Percentiles rank a stretch among this genome's conserved stretches.
Conservation (phyloP, 225 moss, liverwort and hornwort species). For the Pleurozium schreberi region DNA sequence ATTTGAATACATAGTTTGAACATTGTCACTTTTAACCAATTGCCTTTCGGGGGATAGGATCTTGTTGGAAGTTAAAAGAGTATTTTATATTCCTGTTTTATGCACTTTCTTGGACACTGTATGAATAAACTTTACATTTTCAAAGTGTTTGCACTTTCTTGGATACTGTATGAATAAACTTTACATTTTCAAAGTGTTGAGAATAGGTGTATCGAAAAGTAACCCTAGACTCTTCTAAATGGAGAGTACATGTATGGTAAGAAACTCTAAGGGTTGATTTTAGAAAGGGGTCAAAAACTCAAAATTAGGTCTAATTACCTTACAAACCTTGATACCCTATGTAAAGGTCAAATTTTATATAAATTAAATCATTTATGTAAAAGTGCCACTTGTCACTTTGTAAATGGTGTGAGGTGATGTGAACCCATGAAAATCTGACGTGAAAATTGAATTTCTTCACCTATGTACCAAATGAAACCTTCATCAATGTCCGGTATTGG, state of each 20-base stretch:
- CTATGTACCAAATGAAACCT: too few relatives aligned
- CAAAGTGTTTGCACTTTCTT: neutral
- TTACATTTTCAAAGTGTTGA: neutral
- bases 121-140: neutral
- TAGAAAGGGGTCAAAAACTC: neutral
- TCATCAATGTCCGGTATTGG: neutral
- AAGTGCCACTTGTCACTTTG: too few relatives aligned
- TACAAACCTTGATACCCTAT: too few relatives aligned
- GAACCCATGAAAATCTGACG: too few relatives aligned
- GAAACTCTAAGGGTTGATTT: fast-evolving
- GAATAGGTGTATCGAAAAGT: neutral
- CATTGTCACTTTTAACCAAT: neutral
- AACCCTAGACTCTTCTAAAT: fast-evolving
- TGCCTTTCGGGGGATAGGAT: too few relatives aligned
- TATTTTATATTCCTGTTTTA: neutral
- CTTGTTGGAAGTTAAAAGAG: fast-evolving
- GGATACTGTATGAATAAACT: fast-evolving
- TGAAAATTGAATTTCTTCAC: too few relatives aligned
- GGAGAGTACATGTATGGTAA: neutral
- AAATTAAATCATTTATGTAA: too few relatives aligned
- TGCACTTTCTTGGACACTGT: fast-evolving
- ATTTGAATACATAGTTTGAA: fast-evolving
- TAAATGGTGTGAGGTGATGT: too few relatives aligned
- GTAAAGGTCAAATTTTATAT: too few relatives aligned
- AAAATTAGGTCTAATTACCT: neutral